Percentiles rank a stretch among this genome's conserved stretches.
Evolutionary conservation across 2,329 filamentous ascomycete species (phyloP).

Genomic region (Penicillium sp.): DNA sequence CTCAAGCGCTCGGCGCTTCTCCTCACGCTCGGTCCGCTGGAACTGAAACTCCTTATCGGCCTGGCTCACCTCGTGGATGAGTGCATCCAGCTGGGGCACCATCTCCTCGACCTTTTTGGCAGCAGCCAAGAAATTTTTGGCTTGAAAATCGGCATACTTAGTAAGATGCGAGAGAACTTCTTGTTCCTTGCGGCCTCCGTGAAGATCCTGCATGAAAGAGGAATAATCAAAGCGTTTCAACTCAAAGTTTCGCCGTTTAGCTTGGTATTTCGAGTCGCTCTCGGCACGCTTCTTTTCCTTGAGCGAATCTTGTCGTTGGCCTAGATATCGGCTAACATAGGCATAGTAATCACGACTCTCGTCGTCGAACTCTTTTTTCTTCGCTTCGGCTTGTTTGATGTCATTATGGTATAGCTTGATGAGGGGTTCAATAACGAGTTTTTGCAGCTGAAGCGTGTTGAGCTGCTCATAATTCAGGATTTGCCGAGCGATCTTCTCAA

Average conservation of each 20-base stretch:
- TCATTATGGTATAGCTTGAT: constrained; percentile 88
- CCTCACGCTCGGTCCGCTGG: constrained; percentile 88
- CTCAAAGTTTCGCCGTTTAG: constrained; percentile 90
- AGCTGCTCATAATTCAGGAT: constrained; percentile 83
- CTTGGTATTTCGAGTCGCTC: constrained; percentile 94
- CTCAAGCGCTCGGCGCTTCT: constrained; percentile 85
- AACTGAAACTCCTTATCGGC: constrained; percentile 97
- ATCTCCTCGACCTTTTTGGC: constrained; percentile 84
- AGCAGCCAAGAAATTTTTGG: constrained; percentile 74
- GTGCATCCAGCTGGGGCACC: constrained; percentile 82
- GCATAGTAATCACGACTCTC: constrained; percentile 98
- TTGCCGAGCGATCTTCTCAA: constrained; percentile 91
- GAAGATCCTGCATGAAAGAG: constrained; percentile 98
- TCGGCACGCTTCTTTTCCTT: constrained; percentile 97
- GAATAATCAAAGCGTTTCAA: constrained; percentile 98
- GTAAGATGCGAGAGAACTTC: constrained; percentile 93
- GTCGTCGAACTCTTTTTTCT: constrained; percentile 97
- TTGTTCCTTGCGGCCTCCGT: constrained; percentile 96
- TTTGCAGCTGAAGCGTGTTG: constrained; percentile 81
- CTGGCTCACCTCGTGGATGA: constrained; percentile 83
- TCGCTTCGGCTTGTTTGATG: constrained; percentile 95
- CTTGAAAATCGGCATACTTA: constrained; percentile 87
- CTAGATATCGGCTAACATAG: constrained; percentile 92
- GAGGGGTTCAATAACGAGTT: constrained; percentile 90
- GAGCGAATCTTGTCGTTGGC: constrained; percentile 88